Evolutionary conservation across 129 eudicot genomes (phyloP).

Genomic region (Gnaphalium uliginosum): DNA sequence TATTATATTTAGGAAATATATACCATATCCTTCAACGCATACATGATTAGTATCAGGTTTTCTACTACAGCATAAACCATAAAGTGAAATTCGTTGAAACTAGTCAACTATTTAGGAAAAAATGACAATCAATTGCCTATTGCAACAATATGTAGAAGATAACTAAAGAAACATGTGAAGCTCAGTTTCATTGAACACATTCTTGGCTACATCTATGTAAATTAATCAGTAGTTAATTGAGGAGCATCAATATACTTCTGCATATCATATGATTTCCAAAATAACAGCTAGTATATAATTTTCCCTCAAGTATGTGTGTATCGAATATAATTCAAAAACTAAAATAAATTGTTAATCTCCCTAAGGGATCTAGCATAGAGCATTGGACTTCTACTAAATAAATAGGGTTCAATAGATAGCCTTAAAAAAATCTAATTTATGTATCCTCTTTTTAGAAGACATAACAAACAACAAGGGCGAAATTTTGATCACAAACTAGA

Average conservation of each 20-base stretch:
- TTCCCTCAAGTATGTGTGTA: neutral
- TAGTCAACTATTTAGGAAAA: slow-evolving; percentile 2
- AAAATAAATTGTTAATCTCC: neutral
- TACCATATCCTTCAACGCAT: too few relatives aligned
- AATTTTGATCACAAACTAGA: neutral
- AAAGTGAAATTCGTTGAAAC: neutral
- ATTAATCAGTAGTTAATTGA: neutral
- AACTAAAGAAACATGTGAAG: neutral
- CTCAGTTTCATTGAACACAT: neutral
- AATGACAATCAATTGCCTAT: neutral
- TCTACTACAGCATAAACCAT: too few relatives aligned
- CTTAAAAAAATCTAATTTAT: neutral
- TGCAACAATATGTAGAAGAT: neutral
- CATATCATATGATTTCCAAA: neutral
- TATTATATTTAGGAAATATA: neutral
- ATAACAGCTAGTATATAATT: neutral
- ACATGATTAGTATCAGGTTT: too few relatives aligned
- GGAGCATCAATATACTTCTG: too few relatives aligned
- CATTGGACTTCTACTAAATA: neutral
- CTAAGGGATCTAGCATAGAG: neutral
- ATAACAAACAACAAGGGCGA: neutral
- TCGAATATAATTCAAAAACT: neutral
- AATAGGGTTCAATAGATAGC: neutral
- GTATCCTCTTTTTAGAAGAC: neutral
- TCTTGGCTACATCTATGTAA: neutral